Percentiles rank a stretch among this genome's conserved stretches.
Evolutionary conservation across 768 basidiomycete genomes (phyloP).

Genomic region (Leccinum longicurvipes): DNA sequence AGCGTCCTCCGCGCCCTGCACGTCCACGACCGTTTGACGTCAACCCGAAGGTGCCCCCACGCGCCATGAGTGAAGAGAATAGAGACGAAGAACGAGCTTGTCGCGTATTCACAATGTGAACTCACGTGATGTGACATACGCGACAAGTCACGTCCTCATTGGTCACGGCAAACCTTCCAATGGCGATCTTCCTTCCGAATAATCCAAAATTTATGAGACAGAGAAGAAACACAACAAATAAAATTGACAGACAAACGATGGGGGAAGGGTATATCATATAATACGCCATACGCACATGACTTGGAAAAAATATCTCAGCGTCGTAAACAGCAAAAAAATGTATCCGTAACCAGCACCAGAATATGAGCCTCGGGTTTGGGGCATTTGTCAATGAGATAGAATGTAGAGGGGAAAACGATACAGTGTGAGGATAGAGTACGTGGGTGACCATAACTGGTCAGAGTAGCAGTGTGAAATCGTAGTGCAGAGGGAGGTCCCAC

Average conservation of each 20-base stretch:
- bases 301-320: not conserved
- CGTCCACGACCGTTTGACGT: conserved; percentile 42
- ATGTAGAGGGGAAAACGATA: not conserved
- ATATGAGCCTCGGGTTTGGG: not conserved
- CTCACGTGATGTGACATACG: conserved; percentile 26
- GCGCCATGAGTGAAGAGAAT: conserved; percentile 31
- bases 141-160: conserved; percentile 20
- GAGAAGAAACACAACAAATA: conserved; percentile 2
- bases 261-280: conserved; percentile 26
- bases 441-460: conserved; percentile 3
- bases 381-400: conserved; percentile 2
- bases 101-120: conserved; percentile 7
- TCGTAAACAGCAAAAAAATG: conserved; percentile 8
- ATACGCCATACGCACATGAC: conserved; percentile 12
- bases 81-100: not conserved
- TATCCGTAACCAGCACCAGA: conserved; percentile 24
- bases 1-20: conserved; percentile 42
- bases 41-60: conserved; percentile 54
- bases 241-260: not conserved
- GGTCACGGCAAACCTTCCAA: conserved; percentile 3
- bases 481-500: not conserved
- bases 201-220: no score
- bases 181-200: no score
- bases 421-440: conserved; percentile 3
- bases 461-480: conserved; percentile 16